Percentiles rank a stretch among this genome's conserved stretches.
Evolutionary conservation across 2,329 filamentous ascomycete genomes (phyloP).

Genomic region (Fusarium burgessii): DNA sequence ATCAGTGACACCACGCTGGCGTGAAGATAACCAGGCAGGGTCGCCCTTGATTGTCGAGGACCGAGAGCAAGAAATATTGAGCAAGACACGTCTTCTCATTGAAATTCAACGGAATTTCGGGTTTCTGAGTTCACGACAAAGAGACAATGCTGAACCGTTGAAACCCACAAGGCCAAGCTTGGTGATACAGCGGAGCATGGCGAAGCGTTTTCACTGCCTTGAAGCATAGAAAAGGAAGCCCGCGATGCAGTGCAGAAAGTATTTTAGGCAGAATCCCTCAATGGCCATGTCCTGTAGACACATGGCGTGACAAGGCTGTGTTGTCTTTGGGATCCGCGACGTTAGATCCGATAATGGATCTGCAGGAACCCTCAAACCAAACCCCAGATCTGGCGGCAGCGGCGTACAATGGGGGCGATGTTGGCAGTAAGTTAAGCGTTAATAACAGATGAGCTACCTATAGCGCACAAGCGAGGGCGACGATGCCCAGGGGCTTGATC

Average conservation of each 20-base stretch:
- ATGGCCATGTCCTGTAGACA: background rate
- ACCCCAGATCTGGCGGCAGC: slow-evolving; percentile 43
- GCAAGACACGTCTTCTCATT: background rate
- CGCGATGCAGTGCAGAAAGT: background rate
- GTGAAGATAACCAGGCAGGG: slow-evolving; percentile 7
- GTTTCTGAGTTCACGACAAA: slow-evolving; percentile 4
- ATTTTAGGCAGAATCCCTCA: slow-evolving; percentile 13
- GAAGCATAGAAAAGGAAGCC: background rate
- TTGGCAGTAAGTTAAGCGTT: slow-evolving; percentile 20
- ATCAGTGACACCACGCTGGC: slow-evolving; percentile 15
- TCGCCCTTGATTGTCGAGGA: slow-evolving; percentile 17
- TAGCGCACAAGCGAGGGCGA: slow-evolving; percentile 18
- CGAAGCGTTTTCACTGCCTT: slow-evolving; percentile 19
- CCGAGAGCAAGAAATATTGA: slow-evolving; percentile 8
- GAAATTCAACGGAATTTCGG: slow-evolving; percentile 4
- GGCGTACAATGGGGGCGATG: slow-evolving; percentile 17
- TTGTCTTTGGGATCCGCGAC: slow-evolving; percentile 7
- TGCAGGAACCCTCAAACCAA: slow-evolving; percentile 44
- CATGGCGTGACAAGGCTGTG: slow-evolving; percentile 20
- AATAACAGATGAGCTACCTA: slow-evolving; percentile 17
- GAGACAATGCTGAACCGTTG: slow-evolving; percentile 2
- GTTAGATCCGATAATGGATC: slow-evolving; percentile 40
- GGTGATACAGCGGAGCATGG: slow-evolving; percentile 11
- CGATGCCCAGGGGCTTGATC: slow-evolving; percentile 12
- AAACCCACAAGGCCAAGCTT: background rate